Conservation (phyloP, 208 protist species). For the Trichomonas tenax region DNA sequence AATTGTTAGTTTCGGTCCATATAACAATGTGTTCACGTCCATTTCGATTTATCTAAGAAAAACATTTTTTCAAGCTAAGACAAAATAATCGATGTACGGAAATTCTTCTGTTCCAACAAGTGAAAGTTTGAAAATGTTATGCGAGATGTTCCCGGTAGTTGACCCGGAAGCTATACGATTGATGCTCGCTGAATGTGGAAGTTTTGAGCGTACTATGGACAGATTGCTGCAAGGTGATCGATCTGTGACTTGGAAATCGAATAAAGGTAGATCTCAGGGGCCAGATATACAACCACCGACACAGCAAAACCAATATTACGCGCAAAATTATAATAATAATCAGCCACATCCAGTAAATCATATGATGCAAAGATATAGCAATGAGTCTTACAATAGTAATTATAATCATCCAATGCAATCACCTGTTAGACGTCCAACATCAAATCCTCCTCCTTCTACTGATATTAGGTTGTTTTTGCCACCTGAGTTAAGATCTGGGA, state of each 20-base stretch:
- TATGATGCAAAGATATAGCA: neutral
- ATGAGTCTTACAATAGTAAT: neutral
- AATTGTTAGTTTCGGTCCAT: too few species aligned
- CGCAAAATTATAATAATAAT: neutral
- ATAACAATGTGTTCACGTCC: too few species aligned
- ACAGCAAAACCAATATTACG: neutral
- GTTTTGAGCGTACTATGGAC: neutral
- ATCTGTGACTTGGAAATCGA: neutral
- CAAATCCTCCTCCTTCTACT: neutral
- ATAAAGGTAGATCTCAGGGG: neutral
- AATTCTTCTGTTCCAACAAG: neutral
- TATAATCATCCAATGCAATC: neutral
- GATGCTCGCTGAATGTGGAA: neutral
- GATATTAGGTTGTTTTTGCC: neutral
- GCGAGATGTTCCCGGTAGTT: neutral
- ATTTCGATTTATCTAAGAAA: too few species aligned
- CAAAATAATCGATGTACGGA: neutral
- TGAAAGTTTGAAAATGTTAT: neutral
- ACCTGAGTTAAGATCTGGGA: neutral
- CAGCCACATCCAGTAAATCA: neutral
- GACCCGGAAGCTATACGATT: neutral
- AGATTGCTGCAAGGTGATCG: neutral
- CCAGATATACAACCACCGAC: neutral
- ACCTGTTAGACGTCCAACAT: neutral
- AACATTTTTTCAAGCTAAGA: too few species aligned